Evolutionary conservation across 768 basidiomycete species (phyloP).

Genomic region (Coprinopsis strossmayeri): DNA sequence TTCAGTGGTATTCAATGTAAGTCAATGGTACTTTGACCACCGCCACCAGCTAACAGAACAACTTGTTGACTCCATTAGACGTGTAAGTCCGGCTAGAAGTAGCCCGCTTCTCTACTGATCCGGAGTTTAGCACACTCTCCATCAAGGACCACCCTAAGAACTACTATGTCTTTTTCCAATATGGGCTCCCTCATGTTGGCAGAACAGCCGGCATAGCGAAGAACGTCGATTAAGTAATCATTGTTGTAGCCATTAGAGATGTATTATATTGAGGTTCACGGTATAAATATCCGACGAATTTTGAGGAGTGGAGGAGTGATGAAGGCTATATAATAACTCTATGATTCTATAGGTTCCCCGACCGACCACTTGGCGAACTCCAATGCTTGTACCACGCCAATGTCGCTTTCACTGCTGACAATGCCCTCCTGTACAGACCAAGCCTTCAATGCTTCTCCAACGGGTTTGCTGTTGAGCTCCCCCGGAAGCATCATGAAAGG

Average conservation of each 20-base stretch:
- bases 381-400: slow-evolving; percentile 36
- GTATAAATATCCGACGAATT: no score
- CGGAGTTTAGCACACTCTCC: slow-evolving; percentile 41
- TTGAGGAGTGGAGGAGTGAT: no score
- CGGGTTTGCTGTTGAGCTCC: slow-evolving; percentile 33
- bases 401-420: slow-evolving; percentile 20
- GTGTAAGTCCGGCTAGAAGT: slow-evolving; percentile 26
- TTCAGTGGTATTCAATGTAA: slow-evolving; percentile 47
- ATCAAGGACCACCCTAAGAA: slow-evolving; percentile 52
- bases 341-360: slow-evolving; percentile 31
- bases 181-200: slow-evolving; percentile 44
- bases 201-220: slow-evolving; percentile 22
- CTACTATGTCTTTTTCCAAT: slow-evolving; percentile 33
- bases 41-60: slow-evolving; percentile 6
- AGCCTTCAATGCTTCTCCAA: slow-evolving; percentile 36
- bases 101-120: slow-evolving; percentile 4
- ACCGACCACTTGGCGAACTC: slow-evolving; percentile 65
- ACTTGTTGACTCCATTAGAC: slow-evolving; percentile 20
- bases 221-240: slow-evolving; percentile 12
- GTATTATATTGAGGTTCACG: no score
- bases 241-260: no score
- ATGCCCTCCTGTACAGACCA: slow-evolving; percentile 53
- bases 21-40: slow-evolving; percentile 14
- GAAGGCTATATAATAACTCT: no score
- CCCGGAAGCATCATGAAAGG: slow-evolving; percentile 72